phyloP scores from a whole-genome alignment of 192 early-diverging fungal species.

The Gryganskiella cystojenkinii region DNA sequence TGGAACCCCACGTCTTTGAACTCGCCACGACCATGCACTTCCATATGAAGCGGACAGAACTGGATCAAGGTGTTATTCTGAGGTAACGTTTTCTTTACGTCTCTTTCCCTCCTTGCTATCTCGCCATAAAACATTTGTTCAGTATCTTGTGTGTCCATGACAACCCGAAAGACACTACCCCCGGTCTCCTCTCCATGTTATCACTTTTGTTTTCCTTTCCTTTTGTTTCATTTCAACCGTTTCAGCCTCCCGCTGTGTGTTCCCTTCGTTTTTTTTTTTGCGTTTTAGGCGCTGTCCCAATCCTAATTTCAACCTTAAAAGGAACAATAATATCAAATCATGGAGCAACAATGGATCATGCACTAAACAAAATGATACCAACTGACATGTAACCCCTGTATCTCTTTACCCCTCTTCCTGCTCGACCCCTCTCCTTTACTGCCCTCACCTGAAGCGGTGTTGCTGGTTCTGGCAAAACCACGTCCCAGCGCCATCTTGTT shows the following conservation, averaged over 20 bases:
- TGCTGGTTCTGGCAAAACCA: slow-evolving; percentile 90
- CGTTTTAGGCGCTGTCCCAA: background rate
- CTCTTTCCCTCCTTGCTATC: background rate
- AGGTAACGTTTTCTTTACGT: slow-evolving; percentile 51
- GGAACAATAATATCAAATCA: no score
- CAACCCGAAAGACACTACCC: no score
- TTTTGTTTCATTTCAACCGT: background rate
- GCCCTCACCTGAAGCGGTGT: slow-evolving; percentile 67
- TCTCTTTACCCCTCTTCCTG: background rate
- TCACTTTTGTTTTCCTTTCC: background rate
- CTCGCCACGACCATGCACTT: slow-evolving; percentile 76
- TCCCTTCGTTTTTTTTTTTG: slow-evolving; percentile 3
- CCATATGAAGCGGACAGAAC: slow-evolving; percentile 71
- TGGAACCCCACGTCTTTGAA: slow-evolving; percentile 76
- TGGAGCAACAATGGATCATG: no score
- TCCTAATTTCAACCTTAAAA: no score
- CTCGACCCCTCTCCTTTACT: slow-evolving; percentile 2
- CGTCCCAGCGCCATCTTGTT: slow-evolving; percentile 74
- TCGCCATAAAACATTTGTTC: background rate
- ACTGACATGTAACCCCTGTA: background rate
- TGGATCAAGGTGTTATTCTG: slow-evolving; percentile 75
- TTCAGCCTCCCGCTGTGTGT: no score
- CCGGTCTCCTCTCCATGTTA: no score
- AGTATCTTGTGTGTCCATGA: background rate
- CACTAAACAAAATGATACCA: no score